These are phyloP conservation scores for Tribonema minus DNA, from an alignment of 108 stramenopile genomes.

Conservation along the genomic window DNA sequence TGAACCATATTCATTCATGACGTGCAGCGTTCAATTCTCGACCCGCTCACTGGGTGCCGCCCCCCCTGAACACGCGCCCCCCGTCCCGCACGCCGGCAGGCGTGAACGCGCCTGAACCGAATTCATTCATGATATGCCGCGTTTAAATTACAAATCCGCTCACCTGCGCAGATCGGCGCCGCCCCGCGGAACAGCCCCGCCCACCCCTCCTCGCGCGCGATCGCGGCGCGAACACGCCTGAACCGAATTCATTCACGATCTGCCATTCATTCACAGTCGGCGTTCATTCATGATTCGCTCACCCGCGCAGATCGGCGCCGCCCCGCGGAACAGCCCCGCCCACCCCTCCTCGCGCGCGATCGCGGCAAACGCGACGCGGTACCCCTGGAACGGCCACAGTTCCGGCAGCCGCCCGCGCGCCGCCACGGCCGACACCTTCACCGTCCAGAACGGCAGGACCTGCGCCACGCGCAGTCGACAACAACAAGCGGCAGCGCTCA, in stretches of 20 bases:
- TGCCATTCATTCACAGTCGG: too few species aligned
- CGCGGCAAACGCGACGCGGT: background rate
- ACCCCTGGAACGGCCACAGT: constrained; percentile 24
- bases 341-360: background rate
- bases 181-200: background rate
- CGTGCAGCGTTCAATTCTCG: too few species aligned
- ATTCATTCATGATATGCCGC: too few species aligned
- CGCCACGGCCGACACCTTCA: constrained; percentile 16
- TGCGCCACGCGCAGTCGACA: background rate
- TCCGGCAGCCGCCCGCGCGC: constrained; percentile 11
- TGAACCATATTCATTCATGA: too few species aligned
- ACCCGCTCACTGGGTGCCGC: too few species aligned
- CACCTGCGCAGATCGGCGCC: constrained; percentile 21
- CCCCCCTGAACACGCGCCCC: too few species aligned
- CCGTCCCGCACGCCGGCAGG: too few species aligned
- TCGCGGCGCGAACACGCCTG: background rate
- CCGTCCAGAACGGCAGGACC: constrained; percentile 12
- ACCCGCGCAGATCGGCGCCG: constrained; percentile 16
- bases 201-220: background rate
- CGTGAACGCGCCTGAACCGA: too few species aligned
- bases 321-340: background rate
- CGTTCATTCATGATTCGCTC: too few species aligned
- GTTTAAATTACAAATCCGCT: too few species aligned
- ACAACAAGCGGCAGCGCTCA: background rate
- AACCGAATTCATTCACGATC: too few species aligned